Percentiles rank a stretch among this genome's conserved stretches.
Evolutionary conservation across 2,329 filamentous ascomycete genomes (phyloP).

Genomic region (Sordariomycetes sp.): DNA sequence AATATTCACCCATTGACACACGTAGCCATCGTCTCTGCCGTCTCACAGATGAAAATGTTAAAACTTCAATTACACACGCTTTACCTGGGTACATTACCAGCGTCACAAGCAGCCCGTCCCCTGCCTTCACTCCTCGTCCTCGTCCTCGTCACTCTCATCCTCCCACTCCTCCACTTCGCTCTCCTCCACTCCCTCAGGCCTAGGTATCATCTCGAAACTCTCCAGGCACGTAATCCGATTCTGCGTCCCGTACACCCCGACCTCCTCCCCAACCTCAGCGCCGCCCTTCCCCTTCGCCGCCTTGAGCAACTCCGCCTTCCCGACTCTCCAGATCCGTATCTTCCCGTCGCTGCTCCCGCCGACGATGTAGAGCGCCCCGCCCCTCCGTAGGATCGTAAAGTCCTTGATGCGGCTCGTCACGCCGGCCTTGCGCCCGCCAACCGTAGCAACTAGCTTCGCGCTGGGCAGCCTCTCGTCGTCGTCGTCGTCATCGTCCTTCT

Average conservation of each 20-base stretch:
- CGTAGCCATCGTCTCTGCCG: too few species aligned
- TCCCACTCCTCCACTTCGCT: constrained; percentile 37
- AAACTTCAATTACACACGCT: too few species aligned
- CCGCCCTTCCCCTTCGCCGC: constrained; percentile 16
- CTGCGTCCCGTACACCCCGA: constrained; percentile 74
- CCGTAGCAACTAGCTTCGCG: constrained; percentile 60
- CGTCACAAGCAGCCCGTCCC: neutral
- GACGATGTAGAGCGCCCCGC: constrained; percentile 43
- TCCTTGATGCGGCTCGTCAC: constrained; percentile 75
- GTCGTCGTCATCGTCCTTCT: constrained; percentile 17
- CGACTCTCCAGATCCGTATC: constrained; percentile 65
- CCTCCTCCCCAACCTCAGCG: constrained; percentile 44
- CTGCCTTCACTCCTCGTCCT: constrained; percentile 20
- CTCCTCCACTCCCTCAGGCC: constrained; percentile 49
- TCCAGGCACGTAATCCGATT: constrained; percentile 84
- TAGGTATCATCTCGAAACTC: constrained; percentile 73
- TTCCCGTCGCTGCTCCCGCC: constrained; percentile 79
- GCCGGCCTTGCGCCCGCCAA: constrained; percentile 63
- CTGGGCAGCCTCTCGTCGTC: constrained; percentile 30
- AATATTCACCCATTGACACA: too few species aligned
- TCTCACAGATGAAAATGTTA: too few species aligned
- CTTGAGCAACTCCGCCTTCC: constrained; percentile 17
- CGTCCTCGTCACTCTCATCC: constrained; percentile 22
- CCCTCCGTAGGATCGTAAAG: constrained; percentile 54
- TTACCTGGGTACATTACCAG: neutral